phyloP scores from a whole-genome alignment of 371 early-diverging fungal species.

The Lichtheimia hyalospora region DNA sequence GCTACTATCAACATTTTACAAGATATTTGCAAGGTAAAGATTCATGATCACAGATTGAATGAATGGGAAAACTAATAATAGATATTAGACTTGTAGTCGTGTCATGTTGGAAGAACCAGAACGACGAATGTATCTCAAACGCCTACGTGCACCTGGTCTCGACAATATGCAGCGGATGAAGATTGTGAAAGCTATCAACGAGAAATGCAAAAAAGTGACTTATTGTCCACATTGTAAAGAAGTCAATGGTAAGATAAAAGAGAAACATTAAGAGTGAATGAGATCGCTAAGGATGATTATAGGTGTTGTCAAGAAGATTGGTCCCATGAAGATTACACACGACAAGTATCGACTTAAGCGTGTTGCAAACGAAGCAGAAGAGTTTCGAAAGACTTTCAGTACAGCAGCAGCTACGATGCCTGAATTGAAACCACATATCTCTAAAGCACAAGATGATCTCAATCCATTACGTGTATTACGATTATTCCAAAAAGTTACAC shows the following conservation, averaged over 20 bases:
- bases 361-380: slow-evolving; percentile 73
- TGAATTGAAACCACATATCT: slow-evolving; percentile 72
- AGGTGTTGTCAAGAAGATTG: slow-evolving; percentile 93
- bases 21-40: slow-evolving; percentile 93
- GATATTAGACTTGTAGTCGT: slow-evolving; percentile 74
- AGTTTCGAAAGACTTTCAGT: slow-evolving; percentile 73
- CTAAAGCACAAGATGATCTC: slow-evolving; percentile 93
- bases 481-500: slow-evolving; percentile 84
- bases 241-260: slow-evolving; percentile 64
- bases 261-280: background rate
- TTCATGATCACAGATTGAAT: background rate
- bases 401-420: slow-evolving; percentile 73
- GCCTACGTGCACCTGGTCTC: slow-evolving; percentile 76
- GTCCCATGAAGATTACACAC: slow-evolving; percentile 95
- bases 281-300: background rate
- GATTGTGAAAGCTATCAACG: slow-evolving; percentile 83
- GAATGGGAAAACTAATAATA: background rate
- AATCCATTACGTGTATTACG: slow-evolving; percentile 88
- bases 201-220: slow-evolving; percentile 86
- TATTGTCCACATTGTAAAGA: slow-evolving; percentile 88
- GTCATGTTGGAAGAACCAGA: slow-evolving; percentile 87
- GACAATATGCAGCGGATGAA: slow-evolving; percentile 80
- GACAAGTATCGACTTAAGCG: slow-evolving; percentile 88
- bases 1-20: slow-evolving; percentile 89
- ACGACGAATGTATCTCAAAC: slow-evolving; percentile 67